Evolutionary conservation across 2,329 filamentous ascomycete genomes (phyloP).

Genomic region (Cryphonectria radicalis): DNA sequence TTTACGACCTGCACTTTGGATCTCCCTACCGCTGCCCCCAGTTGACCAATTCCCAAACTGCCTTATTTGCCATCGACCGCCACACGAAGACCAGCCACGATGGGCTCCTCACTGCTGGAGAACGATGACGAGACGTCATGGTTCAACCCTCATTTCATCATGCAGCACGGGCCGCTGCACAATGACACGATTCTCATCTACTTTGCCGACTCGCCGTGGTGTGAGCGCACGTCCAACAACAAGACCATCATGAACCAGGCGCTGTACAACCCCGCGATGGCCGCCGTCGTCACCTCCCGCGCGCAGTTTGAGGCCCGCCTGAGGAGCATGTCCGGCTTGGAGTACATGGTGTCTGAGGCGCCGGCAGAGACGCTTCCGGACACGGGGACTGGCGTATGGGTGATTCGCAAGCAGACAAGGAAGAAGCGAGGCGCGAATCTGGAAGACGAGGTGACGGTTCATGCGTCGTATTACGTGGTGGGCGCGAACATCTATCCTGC

Average conservation of each 20-base stretch:
- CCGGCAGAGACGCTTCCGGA: slow-evolving; percentile 66
- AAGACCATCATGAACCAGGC: slow-evolving; percentile 66
- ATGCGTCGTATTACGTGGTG: slow-evolving; percentile 66
- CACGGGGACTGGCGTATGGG: slow-evolving; percentile 68
- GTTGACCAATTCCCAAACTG: neutral
- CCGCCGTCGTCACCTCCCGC: slow-evolving; percentile 60
- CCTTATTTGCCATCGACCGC: neutral
- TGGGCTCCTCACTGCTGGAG: slow-evolving; percentile 50
- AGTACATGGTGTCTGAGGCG: slow-evolving; percentile 69
- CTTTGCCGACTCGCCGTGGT: slow-evolving; percentile 70
- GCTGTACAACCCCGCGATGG: slow-evolving; percentile 63
- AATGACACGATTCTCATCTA: slow-evolving; percentile 70
- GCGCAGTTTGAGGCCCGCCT: slow-evolving; percentile 67
- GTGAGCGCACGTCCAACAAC: slow-evolving; percentile 70
- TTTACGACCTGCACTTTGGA: neutral
- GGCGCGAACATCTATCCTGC: slow-evolving; percentile 71
- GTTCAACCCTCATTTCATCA: slow-evolving; percentile 55
- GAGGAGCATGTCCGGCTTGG: slow-evolving; percentile 67
- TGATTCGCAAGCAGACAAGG: slow-evolving; percentile 70
- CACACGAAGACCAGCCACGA: slow-evolving; percentile 33
- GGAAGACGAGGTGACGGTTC: slow-evolving; percentile 63
- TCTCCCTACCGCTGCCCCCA: neutral
- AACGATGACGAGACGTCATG: slow-evolving; percentile 70
- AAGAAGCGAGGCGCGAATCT: slow-evolving; percentile 55
- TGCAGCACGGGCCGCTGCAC: slow-evolving; percentile 62